Evolutionary conservation across 768 basidiomycete species (phyloP), one percentile per base, ranked within the genome.

Genomic region (Macrolepiota albuminosa): DNA sequence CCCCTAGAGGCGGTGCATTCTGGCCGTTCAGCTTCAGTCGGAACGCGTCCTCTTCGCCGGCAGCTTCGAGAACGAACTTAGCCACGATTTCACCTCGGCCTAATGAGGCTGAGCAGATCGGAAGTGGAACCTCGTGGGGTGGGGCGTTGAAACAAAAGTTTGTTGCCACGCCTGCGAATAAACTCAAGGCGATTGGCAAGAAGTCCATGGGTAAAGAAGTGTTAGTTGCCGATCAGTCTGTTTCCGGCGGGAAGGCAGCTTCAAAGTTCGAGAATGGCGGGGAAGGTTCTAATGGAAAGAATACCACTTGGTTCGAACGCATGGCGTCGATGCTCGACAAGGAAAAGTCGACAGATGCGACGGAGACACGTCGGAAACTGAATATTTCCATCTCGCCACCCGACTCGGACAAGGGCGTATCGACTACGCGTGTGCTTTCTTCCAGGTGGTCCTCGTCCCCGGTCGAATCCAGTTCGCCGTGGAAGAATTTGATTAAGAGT

Each of bases 101-200:
- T 18, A 56, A 61, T 45, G 62, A 58, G 55, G 54, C 40, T 50
- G 68, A 60, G 46, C 63, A 61, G 45, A 69, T 67, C 61, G 65
- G 50, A 34, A 42, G 31, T 16, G 47, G 36, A 13, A 34, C 21
- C 21, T 39, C 42, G 4, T 65, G 58, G 61, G 57, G 53, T 48
- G 45, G 56, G 7, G n/a, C 49, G 5, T 61, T 57, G 45, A 64
- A 54, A 43, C 59, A 58, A 21, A 57, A 43, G 18, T 68, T 73
- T 49, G 67, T 64, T 51, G 64, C 68, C 53, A 60, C 58, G 18
- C 63, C 66, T 43, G 60, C 64, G 76, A 36, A 75, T 71, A 83
- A 75, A 68, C 66, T 82, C 26, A 73, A 77, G 69, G 75, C 79
- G 26, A 63, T 82, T 56, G 75, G 75, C 63, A 81, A 75, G 66